Percentiles rank a stretch among this genome's conserved stretches.
Evolutionary conservation across 2,329 filamentous ascomycete species (phyloP).

Genomic region (Colletotrichum eremochloae): DNA sequence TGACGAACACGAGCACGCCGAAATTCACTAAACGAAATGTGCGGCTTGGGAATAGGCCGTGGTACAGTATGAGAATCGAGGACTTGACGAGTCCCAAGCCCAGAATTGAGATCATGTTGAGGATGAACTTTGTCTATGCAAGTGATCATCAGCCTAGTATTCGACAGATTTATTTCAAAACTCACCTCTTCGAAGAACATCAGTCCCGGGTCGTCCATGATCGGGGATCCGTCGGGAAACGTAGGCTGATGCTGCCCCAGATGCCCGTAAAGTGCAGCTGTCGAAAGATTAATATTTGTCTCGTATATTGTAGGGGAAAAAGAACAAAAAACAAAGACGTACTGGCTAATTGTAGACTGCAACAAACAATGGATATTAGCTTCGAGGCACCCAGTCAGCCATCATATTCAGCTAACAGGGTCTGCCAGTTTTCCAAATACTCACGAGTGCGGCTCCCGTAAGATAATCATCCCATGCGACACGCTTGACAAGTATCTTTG

Average conservation of each 20-base stretch:
- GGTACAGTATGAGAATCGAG: conserved; percentile 52
- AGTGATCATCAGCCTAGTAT: neutral
- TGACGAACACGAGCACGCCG: conserved; percentile 45
- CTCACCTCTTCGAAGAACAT: conserved; percentile 37
- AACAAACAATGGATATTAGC: conserved; percentile 32
- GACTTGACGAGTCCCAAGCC: conserved; percentile 51
- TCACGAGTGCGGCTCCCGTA: conserved; percentile 32
- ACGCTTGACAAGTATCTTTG: conserved; percentile 39
- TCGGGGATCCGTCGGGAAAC: conserved; percentile 33
- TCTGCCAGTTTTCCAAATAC: neutral
- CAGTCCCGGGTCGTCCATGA: conserved; percentile 40
- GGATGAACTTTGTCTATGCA: conserved; percentile 31
- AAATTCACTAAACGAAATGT: conserved; percentile 47
- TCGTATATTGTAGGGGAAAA: no score
- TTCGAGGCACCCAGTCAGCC: neutral
- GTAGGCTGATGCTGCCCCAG: conserved; percentile 38
- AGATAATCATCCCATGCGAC: conserved; percentile 41
- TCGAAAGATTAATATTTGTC: neutral
- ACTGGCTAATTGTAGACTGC: conserved; percentile 36
- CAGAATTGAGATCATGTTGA: conserved; percentile 48
- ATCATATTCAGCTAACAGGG: neutral
- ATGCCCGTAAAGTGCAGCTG: conserved; percentile 34
- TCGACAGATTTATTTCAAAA: neutral
- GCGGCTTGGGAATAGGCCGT: conserved; percentile 49
- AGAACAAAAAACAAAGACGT: neutral